Percentiles rank a stretch among this genome's conserved stretches.
These are phyloP conservation scores for Sechiopsis laciniata DNA, from an alignment of 306 rosid genomes.

Conservation along the genomic window DNA sequence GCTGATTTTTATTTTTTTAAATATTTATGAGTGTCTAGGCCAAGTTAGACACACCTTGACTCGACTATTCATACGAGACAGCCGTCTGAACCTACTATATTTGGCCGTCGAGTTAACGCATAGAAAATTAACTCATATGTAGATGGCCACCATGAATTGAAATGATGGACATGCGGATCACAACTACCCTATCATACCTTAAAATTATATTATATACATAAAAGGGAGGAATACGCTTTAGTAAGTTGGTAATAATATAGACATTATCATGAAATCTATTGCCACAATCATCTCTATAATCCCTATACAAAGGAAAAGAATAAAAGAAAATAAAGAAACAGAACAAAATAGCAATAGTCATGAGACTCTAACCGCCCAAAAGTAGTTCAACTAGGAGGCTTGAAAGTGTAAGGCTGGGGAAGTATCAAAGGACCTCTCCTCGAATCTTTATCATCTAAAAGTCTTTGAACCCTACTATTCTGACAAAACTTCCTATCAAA, in stretches of 20 bases:
- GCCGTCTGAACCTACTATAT: no score
- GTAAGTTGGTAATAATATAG: neutral
- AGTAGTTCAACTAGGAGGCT: slow-evolving; percentile 29
- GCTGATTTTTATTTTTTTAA: no score
- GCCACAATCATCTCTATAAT: neutral
- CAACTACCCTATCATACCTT: no score
- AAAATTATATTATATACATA: neutral
- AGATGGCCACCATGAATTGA: no score
- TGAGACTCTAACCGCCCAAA: slow-evolving; percentile 4
- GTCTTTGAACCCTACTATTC: slow-evolving; percentile 70
- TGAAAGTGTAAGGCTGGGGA: slow-evolving; percentile 62
- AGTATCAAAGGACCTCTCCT: slow-evolving; percentile 82
- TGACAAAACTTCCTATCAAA: slow-evolving; percentile 76
- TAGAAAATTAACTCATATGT: no score
- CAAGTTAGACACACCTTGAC: no score
- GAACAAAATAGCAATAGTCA: neutral
- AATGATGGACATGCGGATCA: neutral
- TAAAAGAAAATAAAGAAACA: neutral
- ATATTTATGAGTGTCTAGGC: no score
- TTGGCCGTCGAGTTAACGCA: no score
- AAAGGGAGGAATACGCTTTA: neutral
- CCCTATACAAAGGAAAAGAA: neutral
- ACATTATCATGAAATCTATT: neutral
- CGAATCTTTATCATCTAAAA: slow-evolving; percentile 73
- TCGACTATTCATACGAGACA: no score